These are phyloP conservation scores for Wilcoxina mikolae DNA, from an alignment of 495 filamentous ascomycete species.

Conservation along the genomic window DNA sequence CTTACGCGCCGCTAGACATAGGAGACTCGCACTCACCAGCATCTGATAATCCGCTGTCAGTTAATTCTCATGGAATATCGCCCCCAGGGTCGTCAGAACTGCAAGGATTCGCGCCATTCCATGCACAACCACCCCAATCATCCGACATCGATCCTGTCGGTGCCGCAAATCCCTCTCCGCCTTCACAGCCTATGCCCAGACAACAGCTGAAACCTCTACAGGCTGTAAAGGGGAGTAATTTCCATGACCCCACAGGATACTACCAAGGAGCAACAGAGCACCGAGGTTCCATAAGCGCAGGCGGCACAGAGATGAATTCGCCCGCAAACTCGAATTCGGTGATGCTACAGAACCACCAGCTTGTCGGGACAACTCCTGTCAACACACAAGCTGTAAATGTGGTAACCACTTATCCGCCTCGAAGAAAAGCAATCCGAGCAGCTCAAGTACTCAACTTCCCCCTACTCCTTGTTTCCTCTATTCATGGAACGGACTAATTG, in stretches of 20 bases:
- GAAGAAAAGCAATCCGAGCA: constrained; percentile 29
- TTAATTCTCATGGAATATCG: constrained; percentile 4
- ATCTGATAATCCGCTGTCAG: constrained; percentile 3
- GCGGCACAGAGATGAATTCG: not conserved
- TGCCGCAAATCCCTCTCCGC: not conserved
- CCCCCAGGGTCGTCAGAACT: not conserved
- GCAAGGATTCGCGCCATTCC: constrained; percentile 3
- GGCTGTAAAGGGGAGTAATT: not conserved
- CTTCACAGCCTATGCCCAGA: not conserved
- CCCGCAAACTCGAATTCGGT: not conserved
- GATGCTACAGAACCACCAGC: constrained; percentile 1
- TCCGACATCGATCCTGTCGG: not conserved
- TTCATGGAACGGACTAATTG: not conserved
- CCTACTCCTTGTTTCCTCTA: not conserved
- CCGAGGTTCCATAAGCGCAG: not conserved
- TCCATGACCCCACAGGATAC: not conserved
- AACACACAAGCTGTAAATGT: not conserved
- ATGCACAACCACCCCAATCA: not conserved
- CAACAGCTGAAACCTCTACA: constrained; percentile 5
- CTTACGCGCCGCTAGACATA: constrained; percentile 2
- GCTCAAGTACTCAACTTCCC: constrained; percentile 23
- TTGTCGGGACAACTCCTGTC: not conserved
- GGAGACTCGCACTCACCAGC: constrained; percentile 1
- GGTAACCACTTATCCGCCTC: constrained; percentile 28
- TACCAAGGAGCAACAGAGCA: constrained; percentile 1